Evolutionary conservation across 805 yeast genomes (phyloP), one percentile per base, ranked within the genome.

Genomic region (Sungouiozyma intestinalis): DNA sequence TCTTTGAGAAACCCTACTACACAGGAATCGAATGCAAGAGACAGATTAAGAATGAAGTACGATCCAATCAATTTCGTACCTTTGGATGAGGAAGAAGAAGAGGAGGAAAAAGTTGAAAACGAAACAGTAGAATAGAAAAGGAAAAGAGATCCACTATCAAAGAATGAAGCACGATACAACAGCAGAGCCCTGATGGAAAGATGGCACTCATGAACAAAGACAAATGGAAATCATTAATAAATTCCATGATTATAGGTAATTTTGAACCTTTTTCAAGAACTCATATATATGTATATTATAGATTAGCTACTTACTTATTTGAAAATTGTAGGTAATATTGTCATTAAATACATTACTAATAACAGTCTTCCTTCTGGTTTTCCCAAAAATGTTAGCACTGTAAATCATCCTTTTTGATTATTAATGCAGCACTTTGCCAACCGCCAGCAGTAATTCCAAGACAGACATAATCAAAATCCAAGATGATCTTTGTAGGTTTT

Each of bases 351-450:
- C n/a, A n/a, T n/a, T n/a, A n/a, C n/a, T n/a, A n/a, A n/a, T n/a
- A n/a, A n/a, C n/a, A n/a, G n/a, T n/a, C n/a, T n/a, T n/a, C n/a
- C n/a, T n/a, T n/a, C n/a, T n/a, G n/a, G n/a, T n/a, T n/a, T n/a
- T n/a, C 29, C 29, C 6, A 24, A 24, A 24, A 7, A 24, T 18
- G 15, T 31, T 19, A 27, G 16, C 20, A 29, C 17, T 14, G 18
- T 15, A 16, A 21, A 33, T 17, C 35, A 7, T 39, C 27, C 11
- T 11, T 6, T 24, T 24, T 24, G 6, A 53, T 51, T 14, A 76
- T 64, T 40, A 83, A 64, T 1, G 86, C 87, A 36, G 79, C 77
- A 4, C 85, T 73, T 44, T 83, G 92, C 90, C 90, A 83, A 1
- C 92, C 94, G 14, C 78, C 79, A 5, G 88, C 85, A 1, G 83